Percentiles rank a stretch among this genome's conserved stretches.
Evolutionary conservation across 352 stramenopile genomes (phyloP).

Genomic region (Salisapilia sapeloensis): DNA sequence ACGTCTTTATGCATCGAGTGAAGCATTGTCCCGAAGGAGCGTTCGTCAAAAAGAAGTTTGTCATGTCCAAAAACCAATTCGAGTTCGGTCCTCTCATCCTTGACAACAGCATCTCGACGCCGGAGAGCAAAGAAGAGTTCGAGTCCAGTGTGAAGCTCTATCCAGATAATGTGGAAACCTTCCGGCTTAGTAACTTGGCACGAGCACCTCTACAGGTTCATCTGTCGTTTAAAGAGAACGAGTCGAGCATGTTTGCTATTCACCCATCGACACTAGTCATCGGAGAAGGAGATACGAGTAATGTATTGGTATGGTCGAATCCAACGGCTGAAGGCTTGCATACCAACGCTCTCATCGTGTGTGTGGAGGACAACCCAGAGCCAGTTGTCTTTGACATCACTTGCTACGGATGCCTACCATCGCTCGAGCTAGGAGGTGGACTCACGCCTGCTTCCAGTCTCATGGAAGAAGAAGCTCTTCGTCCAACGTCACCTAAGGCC

Average conservation of each 20-base stretch:
- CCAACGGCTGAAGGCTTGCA: conserved; percentile 38
- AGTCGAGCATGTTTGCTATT: conserved; percentile 38
- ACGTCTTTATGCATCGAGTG: conserved; percentile 89
- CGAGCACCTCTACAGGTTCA: conserved; percentile 56
- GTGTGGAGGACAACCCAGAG: conserved; percentile 83
- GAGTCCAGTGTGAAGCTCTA: conserved; percentile 16
- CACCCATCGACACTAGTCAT: conserved; percentile 64
- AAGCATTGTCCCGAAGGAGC: conserved; percentile 52
- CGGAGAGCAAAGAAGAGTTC: conserved; percentile 30
- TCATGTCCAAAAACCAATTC: conserved; percentile 78
- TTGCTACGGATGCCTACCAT: conserved; percentile 73
- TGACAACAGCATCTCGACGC: conserved; percentile 5
- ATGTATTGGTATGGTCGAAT: conserved; percentile 86
- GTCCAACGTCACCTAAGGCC: conserved; percentile 1
- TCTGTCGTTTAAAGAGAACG: conserved; percentile 17
- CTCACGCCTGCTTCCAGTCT: too few species aligned
- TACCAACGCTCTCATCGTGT: conserved; percentile 76
- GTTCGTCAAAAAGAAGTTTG: conserved; percentile 84
- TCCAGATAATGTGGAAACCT: conserved; percentile 63
- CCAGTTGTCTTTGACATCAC: conserved; percentile 74
- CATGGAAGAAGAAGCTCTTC: neutral
- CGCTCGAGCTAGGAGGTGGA: conserved; percentile 58
- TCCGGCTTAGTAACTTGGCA: conserved; percentile 85
- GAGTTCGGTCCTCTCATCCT: conserved; percentile 89
- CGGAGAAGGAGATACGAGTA: conserved; percentile 76